Percentiles rank a stretch among this genome's conserved stretches.
phyloP scores from a whole-genome alignment of 2,329 filamentous ascomycete genomes.

The Nakataea oryzae region DNA sequence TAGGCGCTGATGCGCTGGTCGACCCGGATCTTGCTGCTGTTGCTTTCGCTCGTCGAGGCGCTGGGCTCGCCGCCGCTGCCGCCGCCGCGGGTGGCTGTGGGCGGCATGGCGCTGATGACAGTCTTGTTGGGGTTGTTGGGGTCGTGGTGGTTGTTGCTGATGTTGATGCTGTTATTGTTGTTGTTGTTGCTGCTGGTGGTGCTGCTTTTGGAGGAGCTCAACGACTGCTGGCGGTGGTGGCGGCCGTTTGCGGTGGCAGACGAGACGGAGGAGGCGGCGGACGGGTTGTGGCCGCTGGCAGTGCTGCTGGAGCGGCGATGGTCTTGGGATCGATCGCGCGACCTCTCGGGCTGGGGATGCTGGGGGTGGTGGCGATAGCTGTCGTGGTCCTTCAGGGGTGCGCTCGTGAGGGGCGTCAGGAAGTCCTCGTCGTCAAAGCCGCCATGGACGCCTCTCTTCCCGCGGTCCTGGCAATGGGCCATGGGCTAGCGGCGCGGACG shows the following conservation, averaged over 20 bases:
- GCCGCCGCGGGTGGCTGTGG: neutral
- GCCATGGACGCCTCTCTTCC: neutral
- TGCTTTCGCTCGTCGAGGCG: neutral
- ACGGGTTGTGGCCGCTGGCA: neutral
- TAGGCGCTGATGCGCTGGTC: slow-evolving; percentile 89
- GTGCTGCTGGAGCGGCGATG: neutral
- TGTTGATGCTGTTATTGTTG: neutral
- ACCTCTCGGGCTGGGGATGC: no score
- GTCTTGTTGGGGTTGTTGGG: no score
- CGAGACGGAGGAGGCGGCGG: neutral
- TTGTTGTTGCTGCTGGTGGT: neutral
- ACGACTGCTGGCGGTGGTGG: neutral
- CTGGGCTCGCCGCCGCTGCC: neutral
- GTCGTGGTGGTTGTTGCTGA: neutral
- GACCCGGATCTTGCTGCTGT: slow-evolving; percentile 10
- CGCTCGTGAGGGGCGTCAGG: neutral
- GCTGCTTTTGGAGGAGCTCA: neutral
- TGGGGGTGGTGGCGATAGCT: neutral
- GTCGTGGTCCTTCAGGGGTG: neutral
- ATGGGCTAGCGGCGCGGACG: neutral
- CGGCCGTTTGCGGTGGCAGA: neutral
- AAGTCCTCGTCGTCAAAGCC: slow-evolving; percentile 2
- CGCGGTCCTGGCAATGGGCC: slow-evolving; percentile 2
- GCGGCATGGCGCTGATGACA: neutral
- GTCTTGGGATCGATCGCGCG: no score